A percentile compares a stretch with the other conserved stretches of the same genome.
Conservation (phyloP, 1,284 basidiomycete genomes). For the Austroboletus novae-zelandiae region DNA sequence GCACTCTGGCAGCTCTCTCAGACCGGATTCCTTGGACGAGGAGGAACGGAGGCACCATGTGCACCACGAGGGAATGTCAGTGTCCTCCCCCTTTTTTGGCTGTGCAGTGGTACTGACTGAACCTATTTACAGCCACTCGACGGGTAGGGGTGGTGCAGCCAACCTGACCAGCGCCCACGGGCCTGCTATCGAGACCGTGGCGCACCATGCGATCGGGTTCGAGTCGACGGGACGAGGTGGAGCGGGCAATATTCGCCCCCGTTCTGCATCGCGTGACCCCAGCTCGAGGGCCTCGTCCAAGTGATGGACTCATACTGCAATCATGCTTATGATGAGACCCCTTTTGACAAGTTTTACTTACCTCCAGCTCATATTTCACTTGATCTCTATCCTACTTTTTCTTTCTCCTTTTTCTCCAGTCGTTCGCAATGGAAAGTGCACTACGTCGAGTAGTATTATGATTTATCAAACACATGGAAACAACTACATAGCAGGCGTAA, state of each 20-base stretch:
- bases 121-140: conserved; percentile 50
- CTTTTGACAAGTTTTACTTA: conserved; percentile 20
- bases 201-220: conserved; percentile 28
- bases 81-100: conserved; percentile 5
- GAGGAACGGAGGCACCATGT: conserved; percentile 40
- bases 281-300: conserved; percentile 24
- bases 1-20: conserved; percentile 28
- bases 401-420: too few species aligned
- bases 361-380: too few species aligned
- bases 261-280: conserved; percentile 40
- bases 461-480: too few species aligned
- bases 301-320: conserved; percentile 34
- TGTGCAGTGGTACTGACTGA: neutral
- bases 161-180: conserved; percentile 48
- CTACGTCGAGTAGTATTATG: too few species aligned
- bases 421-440: too few species aligned
- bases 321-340: conserved; percentile 12
- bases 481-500: too few species aligned
- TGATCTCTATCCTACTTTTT: too few species aligned
- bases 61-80: conserved; percentile 43
- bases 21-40: conserved; percentile 39
- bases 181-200: conserved; percentile 40
- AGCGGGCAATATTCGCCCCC: conserved; percentile 64
- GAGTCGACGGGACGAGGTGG: conserved; percentile 70
- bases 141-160: conserved; percentile 66